Conservation (phyloP, 768 basidiomycete species). For the Boletus rex-veris region DNA sequence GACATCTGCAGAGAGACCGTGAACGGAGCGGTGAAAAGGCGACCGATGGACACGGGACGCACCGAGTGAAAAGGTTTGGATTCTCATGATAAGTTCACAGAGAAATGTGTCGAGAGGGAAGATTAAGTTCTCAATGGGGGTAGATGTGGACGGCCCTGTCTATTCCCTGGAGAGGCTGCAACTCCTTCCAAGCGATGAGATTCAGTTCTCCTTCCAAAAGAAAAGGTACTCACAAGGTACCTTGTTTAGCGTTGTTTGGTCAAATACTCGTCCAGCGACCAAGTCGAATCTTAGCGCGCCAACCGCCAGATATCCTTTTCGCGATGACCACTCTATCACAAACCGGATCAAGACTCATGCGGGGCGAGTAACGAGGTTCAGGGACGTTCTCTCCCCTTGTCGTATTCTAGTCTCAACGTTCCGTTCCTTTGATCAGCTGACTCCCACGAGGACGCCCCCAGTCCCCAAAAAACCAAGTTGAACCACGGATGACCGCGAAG, state of each 20-base stretch:
- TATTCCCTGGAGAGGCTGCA: not conserved
- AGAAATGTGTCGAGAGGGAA: not conserved
- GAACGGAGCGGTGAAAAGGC: too few relatives aligned
- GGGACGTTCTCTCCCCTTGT: not conserved
- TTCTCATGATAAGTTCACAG: slow-evolving; percentile 13
- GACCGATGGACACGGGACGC: slow-evolving; percentile 6
- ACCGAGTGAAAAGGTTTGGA: slow-evolving; percentile 9
- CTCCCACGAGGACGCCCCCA: slow-evolving; percentile 8
- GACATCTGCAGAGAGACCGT: too few relatives aligned
- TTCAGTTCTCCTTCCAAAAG: not conserved
- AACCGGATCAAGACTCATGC: slow-evolving; percentile 11
- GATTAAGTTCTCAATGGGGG: slow-evolving; percentile 13
- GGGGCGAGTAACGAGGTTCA: slow-evolving; percentile 5
- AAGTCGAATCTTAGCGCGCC: not conserved
- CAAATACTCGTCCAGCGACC: not conserved
- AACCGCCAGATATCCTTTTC: not conserved
- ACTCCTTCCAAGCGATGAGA: slow-evolving; percentile 6
- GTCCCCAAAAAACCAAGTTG: not conserved
- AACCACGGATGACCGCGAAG: not conserved
- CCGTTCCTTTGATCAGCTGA: slow-evolving; percentile 1
- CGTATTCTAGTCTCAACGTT: not conserved
- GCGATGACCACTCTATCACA: not conserved
- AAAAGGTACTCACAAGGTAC: not conserved
- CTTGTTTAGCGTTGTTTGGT: slow-evolving; percentile 12
- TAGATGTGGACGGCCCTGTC: slow-evolving; percentile 13